These are phyloP conservation scores for Ganoderma boninense DNA, from an alignment of 1,284 basidiomycete genomes.

Conservation along the genomic window DNA sequence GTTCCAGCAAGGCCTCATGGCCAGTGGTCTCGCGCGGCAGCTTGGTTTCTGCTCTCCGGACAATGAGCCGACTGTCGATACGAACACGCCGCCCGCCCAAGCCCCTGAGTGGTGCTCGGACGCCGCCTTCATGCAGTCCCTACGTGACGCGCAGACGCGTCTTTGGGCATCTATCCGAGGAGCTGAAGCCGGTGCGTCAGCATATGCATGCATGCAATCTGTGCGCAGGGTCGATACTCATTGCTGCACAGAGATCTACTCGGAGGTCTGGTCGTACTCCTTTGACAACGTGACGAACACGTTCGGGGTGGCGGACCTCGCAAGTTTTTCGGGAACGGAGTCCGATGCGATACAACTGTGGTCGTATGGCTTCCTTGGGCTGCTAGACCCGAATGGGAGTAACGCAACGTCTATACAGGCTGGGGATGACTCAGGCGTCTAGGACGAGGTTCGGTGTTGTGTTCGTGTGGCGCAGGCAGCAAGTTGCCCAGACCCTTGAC, in stretches of 20 bases:
- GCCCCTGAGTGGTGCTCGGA: slow-evolving; percentile 49
- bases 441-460: neutral
- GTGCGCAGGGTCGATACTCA: neutral
- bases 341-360: slow-evolving; percentile 41
- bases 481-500: neutral
- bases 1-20: slow-evolving; percentile 53
- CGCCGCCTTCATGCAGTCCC: slow-evolving; percentile 37
- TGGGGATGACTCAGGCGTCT: neutral
- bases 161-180: slow-evolving; percentile 49
- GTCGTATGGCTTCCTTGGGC: slow-evolving; percentile 34
- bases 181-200: neutral
- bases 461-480: neutral
- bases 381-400: slow-evolving; percentile 22
- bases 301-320: slow-evolving; percentile 36
- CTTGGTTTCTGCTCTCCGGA: slow-evolving; percentile 44
- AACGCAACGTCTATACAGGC: neutral
- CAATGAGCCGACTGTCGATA: slow-evolving; percentile 32
- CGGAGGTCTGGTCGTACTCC: slow-evolving; percentile 40
- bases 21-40: slow-evolving; percentile 48
- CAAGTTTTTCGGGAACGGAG: slow-evolving; percentile 36
- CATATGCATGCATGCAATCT: neutral
- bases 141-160: slow-evolving; percentile 45
- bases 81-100: slow-evolving; percentile 22
- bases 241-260: slow-evolving; percentile 29
- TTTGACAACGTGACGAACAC: slow-evolving; percentile 35